Base-by-base conservation (phyloP, 805 yeast genomes). In the fission yeast (Schizosaccharomyces pombe) region DNA sequence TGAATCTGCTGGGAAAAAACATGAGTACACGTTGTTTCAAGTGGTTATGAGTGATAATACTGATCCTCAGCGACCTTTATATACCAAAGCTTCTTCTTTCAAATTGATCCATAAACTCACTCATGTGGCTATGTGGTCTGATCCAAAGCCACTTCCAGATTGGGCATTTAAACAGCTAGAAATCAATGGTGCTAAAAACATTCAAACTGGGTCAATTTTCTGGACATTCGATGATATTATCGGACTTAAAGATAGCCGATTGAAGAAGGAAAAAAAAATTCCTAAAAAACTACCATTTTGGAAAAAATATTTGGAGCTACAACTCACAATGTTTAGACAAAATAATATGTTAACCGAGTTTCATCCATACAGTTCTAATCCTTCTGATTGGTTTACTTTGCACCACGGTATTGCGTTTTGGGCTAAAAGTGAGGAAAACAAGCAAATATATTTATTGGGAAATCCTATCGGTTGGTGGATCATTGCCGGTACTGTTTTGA, bases 351-450 rank as follows among this genome's bases (percentile, higher is more conserved):
- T 91, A 59, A 74, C 86, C 1, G 74, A 87, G 14, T 85, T 83
- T 28, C 98, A 91, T 68, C 98, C 98, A 51, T 91, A 84, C 71
- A 95, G 96, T 8, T 85, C 96, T 3, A 79, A 78, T 58, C 98
- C 98, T 2, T 75, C 78, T 59, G 70, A 80, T 5, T 91, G 98
- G 98, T 98, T 98, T 19, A 72, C 84, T 58, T 75, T 91, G 55
- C 66, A 81, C 55, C 76, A 84, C 14, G 98, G 98, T 60, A 96
- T 91, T 40, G 85, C 96, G 1, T 91, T 89, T 73, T 91, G 97
- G 96, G 87, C 93, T 47, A 78, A 82, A 57, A 71, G 73, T 54
- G 78, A 74, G 5, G 62, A 67, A 55, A 75, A 73, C 58, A 71
- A 72, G 61, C 98, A 91, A 68, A 86, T 91, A 54, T 91, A 79